Percentiles rank a stretch among this genome's conserved stretches.
phyloP scores from a whole-genome alignment of 2,329 filamentous ascomycete species.

The Claviceps monticola region DNA sequence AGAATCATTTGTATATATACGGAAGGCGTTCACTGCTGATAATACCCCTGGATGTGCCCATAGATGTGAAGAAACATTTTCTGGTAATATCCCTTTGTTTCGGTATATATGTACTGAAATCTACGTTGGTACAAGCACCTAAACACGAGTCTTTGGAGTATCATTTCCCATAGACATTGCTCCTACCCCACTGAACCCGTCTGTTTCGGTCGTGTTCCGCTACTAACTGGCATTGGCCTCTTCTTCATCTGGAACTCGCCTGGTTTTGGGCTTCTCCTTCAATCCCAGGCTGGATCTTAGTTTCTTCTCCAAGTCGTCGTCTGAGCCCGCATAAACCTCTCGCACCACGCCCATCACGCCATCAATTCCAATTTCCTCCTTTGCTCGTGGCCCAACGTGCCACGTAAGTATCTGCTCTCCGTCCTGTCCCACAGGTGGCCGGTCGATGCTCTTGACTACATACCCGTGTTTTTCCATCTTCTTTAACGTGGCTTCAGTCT shows the following conservation, averaged over 20 bases:
- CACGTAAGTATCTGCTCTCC: conserved; percentile 71
- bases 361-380: conserved; percentile 67
- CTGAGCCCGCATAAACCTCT: conserved; percentile 40
- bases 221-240: conserved; percentile 4
- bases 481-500: conserved; percentile 61
- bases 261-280: conserved; percentile 13
- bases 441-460: conserved; percentile 59
- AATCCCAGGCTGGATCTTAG: conserved; percentile 49
- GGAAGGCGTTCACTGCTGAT: background rate
- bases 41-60: background rate
- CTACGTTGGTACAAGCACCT: background rate
- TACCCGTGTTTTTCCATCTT: conserved; percentile 74
- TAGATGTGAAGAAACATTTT: background rate
- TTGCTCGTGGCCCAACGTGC: conserved; percentile 72
- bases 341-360: conserved; percentile 60
- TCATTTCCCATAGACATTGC: background rate
- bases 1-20: background rate
- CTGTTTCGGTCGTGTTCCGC: background rate
- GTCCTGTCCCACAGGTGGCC: conserved; percentile 31
- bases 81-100: background rate
- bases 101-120: background rate
- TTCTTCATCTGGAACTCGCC: conserved; percentile 12
- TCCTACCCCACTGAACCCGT: background rate
- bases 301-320: conserved; percentile 43
- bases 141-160: background rate